Conservation (phyloP, 306 rosid species). For the peach (Prunus persica) region Prunus_persica_NCBIv2 NC_034009.1:28544501-28545000, state of each 20-base stretch:
- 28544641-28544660: slow-evolving; percentile 92
- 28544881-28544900: slow-evolving; percentile 61
- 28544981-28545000: background rate
- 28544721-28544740: slow-evolving; percentile 80
- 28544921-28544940: background rate
- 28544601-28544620: background rate
- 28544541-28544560: background rate
- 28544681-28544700: slow-evolving; percentile 75
- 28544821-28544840: slow-evolving; percentile 74
- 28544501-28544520: background rate
- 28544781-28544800: slow-evolving; percentile 93
- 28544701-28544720: slow-evolving; percentile 73
- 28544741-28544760: slow-evolving; percentile 81
- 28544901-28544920: slow-evolving; percentile 81
- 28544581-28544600: no score
- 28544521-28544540: slow-evolving; percentile 2
- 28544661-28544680: slow-evolving; percentile 83
- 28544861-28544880: slow-evolving; percentile 84
- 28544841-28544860: slow-evolving; percentile 78
- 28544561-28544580: no score
- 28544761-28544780: slow-evolving; percentile 94
- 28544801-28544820: slow-evolving; percentile 89
- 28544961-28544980: background rate
- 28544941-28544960: background rate
- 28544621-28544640: slow-evolving; percentile 50